phyloP scores from a whole-genome alignment of 768 basidiomycete species.

The Agaricus subrufescens region DNA sequence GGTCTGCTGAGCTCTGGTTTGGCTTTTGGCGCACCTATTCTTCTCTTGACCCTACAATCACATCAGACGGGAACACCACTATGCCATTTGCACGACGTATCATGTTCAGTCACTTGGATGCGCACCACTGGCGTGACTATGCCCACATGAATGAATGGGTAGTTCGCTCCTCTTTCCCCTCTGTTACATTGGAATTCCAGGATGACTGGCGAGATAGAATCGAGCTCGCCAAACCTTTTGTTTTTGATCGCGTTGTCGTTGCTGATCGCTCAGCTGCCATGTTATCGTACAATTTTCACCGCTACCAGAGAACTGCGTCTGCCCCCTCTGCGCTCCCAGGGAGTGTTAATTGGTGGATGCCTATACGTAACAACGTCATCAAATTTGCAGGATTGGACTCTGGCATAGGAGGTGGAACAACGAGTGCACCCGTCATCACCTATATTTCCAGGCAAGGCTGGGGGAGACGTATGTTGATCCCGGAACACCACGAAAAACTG shows the following conservation, averaged over 20 bases:
- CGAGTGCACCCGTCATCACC: slow-evolving; percentile 74
- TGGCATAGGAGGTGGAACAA: slow-evolving; percentile 40
- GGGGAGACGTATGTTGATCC: slow-evolving; percentile 78
- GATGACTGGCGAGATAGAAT: slow-evolving; percentile 83
- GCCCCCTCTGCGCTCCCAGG: slow-evolving; percentile 74
- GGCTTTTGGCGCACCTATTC: slow-evolving; percentile 92
- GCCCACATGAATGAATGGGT: slow-evolving; percentile 89
- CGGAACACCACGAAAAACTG: slow-evolving; percentile 72
- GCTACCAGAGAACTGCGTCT: slow-evolving; percentile 73
- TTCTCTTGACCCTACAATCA: slow-evolving; percentile 69
- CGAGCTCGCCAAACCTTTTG: slow-evolving; percentile 61
- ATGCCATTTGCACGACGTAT: slow-evolving; percentile 74
- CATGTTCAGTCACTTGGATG: slow-evolving; percentile 70
- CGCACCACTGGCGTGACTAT: slow-evolving; percentile 86
- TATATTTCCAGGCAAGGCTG: slow-evolving; percentile 89
- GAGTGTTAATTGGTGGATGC: slow-evolving; percentile 80
- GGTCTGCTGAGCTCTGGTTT: slow-evolving; percentile 87
- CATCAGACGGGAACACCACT: slow-evolving; percentile 57
- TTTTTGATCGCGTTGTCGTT: slow-evolving; percentile 85
- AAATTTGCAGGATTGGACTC: slow-evolving; percentile 60
- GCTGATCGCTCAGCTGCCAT: slow-evolving; percentile 86
- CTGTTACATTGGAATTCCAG: slow-evolving; percentile 71
- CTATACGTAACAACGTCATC: slow-evolving; percentile 68
- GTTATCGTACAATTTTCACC: slow-evolving; percentile 57
- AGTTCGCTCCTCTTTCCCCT: slow-evolving; percentile 76